Base-by-base conservation (phyloP, 805 yeast genomes). In the Priceomyces haplophilus region DNA sequence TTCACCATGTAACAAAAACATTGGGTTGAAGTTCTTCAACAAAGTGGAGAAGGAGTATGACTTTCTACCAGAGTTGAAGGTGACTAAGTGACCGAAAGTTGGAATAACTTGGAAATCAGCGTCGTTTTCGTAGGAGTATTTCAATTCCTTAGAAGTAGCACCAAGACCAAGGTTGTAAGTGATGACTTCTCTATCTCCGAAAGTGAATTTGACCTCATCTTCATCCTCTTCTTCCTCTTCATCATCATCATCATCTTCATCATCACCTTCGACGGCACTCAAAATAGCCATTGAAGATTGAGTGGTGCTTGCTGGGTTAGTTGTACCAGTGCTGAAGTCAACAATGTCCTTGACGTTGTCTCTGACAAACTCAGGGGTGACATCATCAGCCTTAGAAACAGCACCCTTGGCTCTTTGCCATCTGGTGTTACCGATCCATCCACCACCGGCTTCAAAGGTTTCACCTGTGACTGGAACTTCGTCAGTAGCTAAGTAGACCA, bases 381-480 rank as follows among this genome's bases (percentile, higher is more conserved):
- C 69, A 25, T 58, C 62, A 16, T 65, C 67, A 37, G 77, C 79
- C 47, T 75, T 78, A 29, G 79, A 75, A 12, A 85, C 85, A 35
- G 78, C 84, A 53, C 99, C 98, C 49, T 82, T 81, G 42, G 95
- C 83, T 62, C 97, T 80, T 70, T 91, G 95, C 91, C 93, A 90
- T 72, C 97, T 80, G 32, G 97, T 90, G 65, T 80, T 80, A 56
- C 96, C 97, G 54, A 87, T 74, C 97, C 97, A 91, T 34, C 97
- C 98, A 45, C 93, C 96, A 53, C 98, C 99, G 52, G 82, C 84
- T 73, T 91, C 99, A 62, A 83, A 91, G 48, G 85, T 67, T 62
- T 84, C 84, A 44, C 97, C 98, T 37, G 83, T 79, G 24, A 79
- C 78, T 34, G 75, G 73, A 48, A 85, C 83, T 18, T 83, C 76